Evolutionary conservation across 208 protist species (phyloP), one percentile per base, ranked within the genome.

Genomic region (Dictyostelium gargantuum): DNA sequence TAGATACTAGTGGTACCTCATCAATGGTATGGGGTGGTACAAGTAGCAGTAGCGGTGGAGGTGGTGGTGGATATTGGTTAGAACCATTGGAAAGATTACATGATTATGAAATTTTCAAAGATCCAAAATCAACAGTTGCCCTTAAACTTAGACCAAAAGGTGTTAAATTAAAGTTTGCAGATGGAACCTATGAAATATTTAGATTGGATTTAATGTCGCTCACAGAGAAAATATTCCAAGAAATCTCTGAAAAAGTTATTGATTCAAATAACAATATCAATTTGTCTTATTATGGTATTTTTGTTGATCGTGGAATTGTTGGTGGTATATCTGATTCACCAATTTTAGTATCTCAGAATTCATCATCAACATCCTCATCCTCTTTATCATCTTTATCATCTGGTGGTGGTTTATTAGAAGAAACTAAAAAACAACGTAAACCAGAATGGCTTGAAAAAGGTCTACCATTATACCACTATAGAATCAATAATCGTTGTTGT

Each of bases 131-230:
- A 17, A 79, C 70, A 10, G 70, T 89, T 0, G 11, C 11, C 0
- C n/a, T 89, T 10, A 74, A 73, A 13, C 13, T 68, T 2, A 6
- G 70, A n/a, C 68, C 42, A 21, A 89, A 89, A 26, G n/a, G 32
- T 40, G 82, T 89, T 0, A 89, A 89, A 54, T 68, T 89, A 35
- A 89, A 89, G n/a, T 89, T 89, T 89, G 82, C 82, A 1, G 82
- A 89, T 68, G 82, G 70, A 21, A 70, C 48, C 10, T 89, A 50
- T 19, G 82, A 89, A 74, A 52, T 66, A 19, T 54, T 89, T 35
- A 26, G 50, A 42, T 54, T 89, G 4, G 70, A 89, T 54, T 21
- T 89, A 21, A 89, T 68, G 70, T 42, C 9, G 0, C 68, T 32
- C 1, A 89, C 82, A 19, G 82, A 89, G 50, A 79, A 79, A 40